Conservation (phyloP, 2,329 filamentous ascomycete species). For the Xylaria sp. region DNA sequence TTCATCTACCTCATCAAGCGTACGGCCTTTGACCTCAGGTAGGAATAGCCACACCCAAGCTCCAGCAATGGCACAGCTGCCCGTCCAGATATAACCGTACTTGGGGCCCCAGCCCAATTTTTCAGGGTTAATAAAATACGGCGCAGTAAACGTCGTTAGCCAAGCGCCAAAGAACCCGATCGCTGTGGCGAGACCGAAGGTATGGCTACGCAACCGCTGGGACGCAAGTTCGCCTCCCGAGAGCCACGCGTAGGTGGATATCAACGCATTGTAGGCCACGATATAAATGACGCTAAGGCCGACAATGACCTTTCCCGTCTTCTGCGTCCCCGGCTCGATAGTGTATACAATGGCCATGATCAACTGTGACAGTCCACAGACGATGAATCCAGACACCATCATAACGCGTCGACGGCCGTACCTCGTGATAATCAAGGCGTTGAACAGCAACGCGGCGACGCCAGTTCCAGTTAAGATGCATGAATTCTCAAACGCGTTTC, state of each 20-base stretch:
- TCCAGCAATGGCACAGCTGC: slow-evolving; percentile 50
- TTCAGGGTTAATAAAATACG: slow-evolving; percentile 68
- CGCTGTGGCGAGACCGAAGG: slow-evolving; percentile 65
- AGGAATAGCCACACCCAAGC: slow-evolving; percentile 61
- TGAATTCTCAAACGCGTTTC: slow-evolving; percentile 66
- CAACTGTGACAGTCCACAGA: slow-evolving; percentile 66
- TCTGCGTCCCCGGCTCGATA: slow-evolving; percentile 52
- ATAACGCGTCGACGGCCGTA: slow-evolving; percentile 65
- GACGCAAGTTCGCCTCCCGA: slow-evolving; percentile 67
- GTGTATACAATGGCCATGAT: slow-evolving; percentile 65
- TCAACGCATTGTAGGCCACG: slow-evolving; percentile 64
- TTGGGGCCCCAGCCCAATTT: slow-evolving; percentile 67
- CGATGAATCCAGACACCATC: slow-evolving; percentile 60
- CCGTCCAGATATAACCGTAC: slow-evolving; percentile 67
- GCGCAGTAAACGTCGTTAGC: slow-evolving; percentile 68
- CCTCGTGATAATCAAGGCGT: slow-evolving; percentile 63
- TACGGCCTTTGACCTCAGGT: slow-evolving; percentile 65
- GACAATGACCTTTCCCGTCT: slow-evolving; percentile 61
- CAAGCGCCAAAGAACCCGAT: slow-evolving; percentile 67
- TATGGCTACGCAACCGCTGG: slow-evolving; percentile 66
- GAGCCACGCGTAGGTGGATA: slow-evolving; percentile 67
- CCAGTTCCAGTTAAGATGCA: slow-evolving; percentile 66
- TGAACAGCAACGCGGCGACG: slow-evolving; percentile 65
- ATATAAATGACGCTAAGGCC: slow-evolving; percentile 66
- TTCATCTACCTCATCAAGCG: slow-evolving; percentile 65